Conservation (phyloP, 345 rosid genomes). For the Linum lewisii region DNA sequence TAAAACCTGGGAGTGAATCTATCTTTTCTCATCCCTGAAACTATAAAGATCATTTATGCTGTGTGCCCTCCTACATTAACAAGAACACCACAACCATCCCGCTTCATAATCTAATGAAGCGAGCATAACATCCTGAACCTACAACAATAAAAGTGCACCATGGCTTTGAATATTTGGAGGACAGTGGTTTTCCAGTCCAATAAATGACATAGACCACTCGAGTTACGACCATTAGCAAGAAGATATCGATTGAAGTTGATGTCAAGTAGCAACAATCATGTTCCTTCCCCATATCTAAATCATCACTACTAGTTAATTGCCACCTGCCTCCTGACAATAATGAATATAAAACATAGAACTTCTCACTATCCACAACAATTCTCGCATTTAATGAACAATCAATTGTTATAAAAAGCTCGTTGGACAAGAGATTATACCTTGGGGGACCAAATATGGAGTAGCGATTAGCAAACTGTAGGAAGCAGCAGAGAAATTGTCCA, state of each 20-base stretch:
- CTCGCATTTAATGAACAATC: too few species aligned
- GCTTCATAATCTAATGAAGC: background rate
- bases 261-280: background rate
- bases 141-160: slow-evolving; percentile 16
- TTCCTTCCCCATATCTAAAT: slow-evolving; percentile 7
- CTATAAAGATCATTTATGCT: slow-evolving; percentile 84
- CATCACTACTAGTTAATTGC: too few species aligned
- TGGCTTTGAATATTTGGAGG: slow-evolving; percentile 9
- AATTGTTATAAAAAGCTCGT: background rate
- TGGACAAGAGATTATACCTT: background rate
- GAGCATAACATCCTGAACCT: slow-evolving; percentile 15
- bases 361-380: too few species aligned
- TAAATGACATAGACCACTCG: slow-evolving; percentile 14
- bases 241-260: background rate
- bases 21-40: slow-evolving; percentile 49
- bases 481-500: too few species aligned
- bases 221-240: background rate
- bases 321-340: too few species aligned
- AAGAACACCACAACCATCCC: background rate
- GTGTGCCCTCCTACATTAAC: slow-evolving; percentile 70
- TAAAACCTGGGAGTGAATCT: slow-evolving; percentile 64
- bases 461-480: too few species aligned
- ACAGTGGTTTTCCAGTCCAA: slow-evolving; percentile 19
- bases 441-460: too few species aligned
- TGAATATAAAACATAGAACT: too few species aligned